Conservation (phyloP, 176 grass and related monocot genomes). For the Aegilops longissima region DNA sequence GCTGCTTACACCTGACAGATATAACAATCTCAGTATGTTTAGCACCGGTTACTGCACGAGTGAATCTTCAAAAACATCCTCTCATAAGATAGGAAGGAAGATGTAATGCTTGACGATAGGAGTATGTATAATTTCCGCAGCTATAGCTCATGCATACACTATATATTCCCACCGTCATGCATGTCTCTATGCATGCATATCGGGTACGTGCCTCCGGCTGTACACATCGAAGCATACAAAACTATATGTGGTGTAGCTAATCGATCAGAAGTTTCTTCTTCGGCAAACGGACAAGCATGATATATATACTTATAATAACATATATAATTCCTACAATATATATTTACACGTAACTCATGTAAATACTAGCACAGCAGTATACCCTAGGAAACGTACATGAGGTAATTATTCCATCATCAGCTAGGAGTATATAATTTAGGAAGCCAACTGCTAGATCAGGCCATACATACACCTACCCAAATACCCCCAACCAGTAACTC, state of each 20-base stretch:
- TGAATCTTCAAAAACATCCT: neutral
- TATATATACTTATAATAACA: slow-evolving; percentile 17
- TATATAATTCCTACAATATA: slow-evolving; percentile 20
- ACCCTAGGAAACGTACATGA: neutral
- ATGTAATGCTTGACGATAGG: neutral
- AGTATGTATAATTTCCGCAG: neutral
- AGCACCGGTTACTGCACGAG: neutral
- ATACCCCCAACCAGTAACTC: slow-evolving; percentile 1
- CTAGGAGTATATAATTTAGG: slow-evolving; percentile 8
- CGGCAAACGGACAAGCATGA: neutral
- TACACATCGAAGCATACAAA: neutral
- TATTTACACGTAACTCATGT: slow-evolving; percentile 39
- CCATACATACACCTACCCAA: neutral
- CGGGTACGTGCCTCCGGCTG: neutral
- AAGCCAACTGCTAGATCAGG: neutral
- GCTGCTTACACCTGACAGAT: neutral
- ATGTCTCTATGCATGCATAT: neutral
- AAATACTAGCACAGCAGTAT: neutral
- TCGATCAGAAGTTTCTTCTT: neutral
- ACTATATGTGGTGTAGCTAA: neutral
- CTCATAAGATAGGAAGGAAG: neutral
- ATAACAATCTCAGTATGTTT: neutral
- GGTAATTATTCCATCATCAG: slow-evolving; percentile 25
- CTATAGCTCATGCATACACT: neutral
- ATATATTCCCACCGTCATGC: neutral